Base-by-base conservation (phyloP, 805 yeast species). In the Middelhovenomyces tepae region DNA sequence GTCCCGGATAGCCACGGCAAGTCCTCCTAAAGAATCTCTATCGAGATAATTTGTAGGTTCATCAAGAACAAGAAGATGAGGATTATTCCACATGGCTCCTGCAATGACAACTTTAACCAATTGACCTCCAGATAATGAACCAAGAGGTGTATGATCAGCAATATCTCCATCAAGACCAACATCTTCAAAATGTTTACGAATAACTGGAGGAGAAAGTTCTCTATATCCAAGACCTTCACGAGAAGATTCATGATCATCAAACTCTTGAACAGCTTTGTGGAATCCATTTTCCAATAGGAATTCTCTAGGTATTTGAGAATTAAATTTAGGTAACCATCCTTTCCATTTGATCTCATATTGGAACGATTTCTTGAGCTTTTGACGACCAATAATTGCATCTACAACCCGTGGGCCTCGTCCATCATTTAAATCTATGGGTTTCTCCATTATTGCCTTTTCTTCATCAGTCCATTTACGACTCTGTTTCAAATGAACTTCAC, bases 41-140 rank as follows among this genome's bases (percentile, higher is more conserved):
- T 89, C 98, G 64, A 89, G 69, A 69, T 91, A 89, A 66, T 89
- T 89, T 53, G 97, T 89, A 57, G 98, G 98, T 73, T 89, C 98
- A 62, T 89, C 98, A 41, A 89, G 71, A 27, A 89, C 98, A 44
- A 89, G 72, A 60, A 89, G 73, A 60, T 89, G 98, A 13, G 98
- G 98, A 57, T 89, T 91, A 64, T 91, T 89, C 98, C 98, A 89
- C 91, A 89, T 89, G 44, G 97, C 96, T 63, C 97, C 98, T 9
- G 97, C 97, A 65, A 89, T 89, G 40, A 89, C 98, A 43, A 89
- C 97, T 63, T 89, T 89, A 40, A 89, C 98, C 57, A 89, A 72
- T 66, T 89, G 98, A 51, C 98, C 98, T 57, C 98, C 98, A 16
- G 96, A 86, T 44, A 89, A 69, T 5, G 95, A 84, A 16, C 97